A percentile compares a stretch with the other conserved stretches of the same genome.
Evolutionary conservation across 2,329 filamentous ascomycete species (phyloP).

Genomic region (Lachnum nothofagi): DNA sequence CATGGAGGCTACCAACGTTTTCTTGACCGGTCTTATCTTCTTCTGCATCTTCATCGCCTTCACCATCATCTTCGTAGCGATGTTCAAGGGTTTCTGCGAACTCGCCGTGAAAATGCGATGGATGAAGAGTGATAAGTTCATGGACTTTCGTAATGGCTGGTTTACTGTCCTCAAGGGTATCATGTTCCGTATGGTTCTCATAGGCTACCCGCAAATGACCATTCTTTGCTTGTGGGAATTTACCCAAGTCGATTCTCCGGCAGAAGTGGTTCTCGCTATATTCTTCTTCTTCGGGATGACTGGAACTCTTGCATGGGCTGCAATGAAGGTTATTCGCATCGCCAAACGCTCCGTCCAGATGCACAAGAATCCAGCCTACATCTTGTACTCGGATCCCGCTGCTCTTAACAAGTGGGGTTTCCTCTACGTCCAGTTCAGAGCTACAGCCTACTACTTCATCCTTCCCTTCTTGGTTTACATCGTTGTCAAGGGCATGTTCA

Average conservation of each 20-base stretch:
- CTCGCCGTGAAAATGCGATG: slow-evolving; percentile 65
- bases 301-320: slow-evolving; percentile 75
- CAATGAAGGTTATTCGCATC: slow-evolving; percentile 82
- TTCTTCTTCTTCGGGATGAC: slow-evolving; percentile 83
- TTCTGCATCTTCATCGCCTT: slow-evolving; percentile 79
- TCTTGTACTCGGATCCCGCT: slow-evolving; percentile 91
- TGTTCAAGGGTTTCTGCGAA: slow-evolving; percentile 80
- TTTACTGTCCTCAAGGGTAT: slow-evolving; percentile 88
- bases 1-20: slow-evolving; percentile 88
- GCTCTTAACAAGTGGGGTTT: slow-evolving; percentile 97
- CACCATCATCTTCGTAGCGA: slow-evolving; percentile 64
- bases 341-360: slow-evolving; percentile 82
- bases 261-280: slow-evolving; percentile 78
- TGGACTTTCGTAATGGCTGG: slow-evolving; percentile 93
- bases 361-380: slow-evolving; percentile 96
- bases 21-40: slow-evolving; percentile 85
- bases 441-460: slow-evolving; percentile 93
- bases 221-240: slow-evolving; percentile 93
- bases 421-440: slow-evolving; percentile 93
- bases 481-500: slow-evolving; percentile 83
- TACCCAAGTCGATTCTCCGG: slow-evolving; percentile 76
- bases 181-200: slow-evolving; percentile 81
- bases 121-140: slow-evolving; percentile 81
- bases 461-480: slow-evolving; percentile 73
- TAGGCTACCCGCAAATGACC: slow-evolving; percentile 86